A percentile compares a stretch with the other conserved stretches of the same genome.
Evolutionary conservation across 2,329 filamentous ascomycete genomes (phyloP).

Genomic region (Diaporthe citri): DNA sequence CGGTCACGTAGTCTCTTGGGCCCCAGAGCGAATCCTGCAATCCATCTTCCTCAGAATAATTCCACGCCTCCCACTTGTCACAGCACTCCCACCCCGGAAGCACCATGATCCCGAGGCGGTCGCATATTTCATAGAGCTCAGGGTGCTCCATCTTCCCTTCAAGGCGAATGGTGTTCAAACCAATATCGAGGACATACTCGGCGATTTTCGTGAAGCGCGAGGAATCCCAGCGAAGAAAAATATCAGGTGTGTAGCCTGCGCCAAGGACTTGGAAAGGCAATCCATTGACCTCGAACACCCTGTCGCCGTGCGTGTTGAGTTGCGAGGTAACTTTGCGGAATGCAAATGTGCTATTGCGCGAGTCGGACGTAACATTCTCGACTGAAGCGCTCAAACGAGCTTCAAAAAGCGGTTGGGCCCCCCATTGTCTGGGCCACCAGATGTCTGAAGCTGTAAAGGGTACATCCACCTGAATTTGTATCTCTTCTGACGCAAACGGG

Average conservation of each 20-base stretch:
- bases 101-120: conserved; percentile 71
- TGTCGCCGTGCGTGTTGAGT: conserved; percentile 67
- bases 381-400: conserved; percentile 47
- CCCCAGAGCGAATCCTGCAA: conserved; percentile 56
- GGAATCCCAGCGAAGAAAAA: conserved; percentile 70
- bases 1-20: conserved; percentile 66
- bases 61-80: conserved; percentile 76
- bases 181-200: conserved; percentile 69
- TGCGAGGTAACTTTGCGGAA: conserved; percentile 66
- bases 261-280: conserved; percentile 71
- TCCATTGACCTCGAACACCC: conserved; percentile 67
- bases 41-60: conserved; percentile 65
- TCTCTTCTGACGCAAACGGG: conserved; percentile 50
- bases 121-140: conserved; percentile 69
- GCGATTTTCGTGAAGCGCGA: conserved; percentile 62
- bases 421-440: conserved; percentile 75
- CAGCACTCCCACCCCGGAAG: conserved; percentile 76
- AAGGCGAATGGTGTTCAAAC: conserved; percentile 72
- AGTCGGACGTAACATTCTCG: conserved; percentile 50
- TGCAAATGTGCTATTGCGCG: conserved; percentile 58
- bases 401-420: conserved; percentile 55
- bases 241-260: conserved; percentile 70
- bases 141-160: conserved; percentile 76
- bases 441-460: conserved; percentile 49
- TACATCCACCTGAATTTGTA: not conserved